These are phyloP conservation scores for Rhododendron simsii DNA, from an alignment of 148 eudicot genomes.

Conservation along the genomic window DNA sequence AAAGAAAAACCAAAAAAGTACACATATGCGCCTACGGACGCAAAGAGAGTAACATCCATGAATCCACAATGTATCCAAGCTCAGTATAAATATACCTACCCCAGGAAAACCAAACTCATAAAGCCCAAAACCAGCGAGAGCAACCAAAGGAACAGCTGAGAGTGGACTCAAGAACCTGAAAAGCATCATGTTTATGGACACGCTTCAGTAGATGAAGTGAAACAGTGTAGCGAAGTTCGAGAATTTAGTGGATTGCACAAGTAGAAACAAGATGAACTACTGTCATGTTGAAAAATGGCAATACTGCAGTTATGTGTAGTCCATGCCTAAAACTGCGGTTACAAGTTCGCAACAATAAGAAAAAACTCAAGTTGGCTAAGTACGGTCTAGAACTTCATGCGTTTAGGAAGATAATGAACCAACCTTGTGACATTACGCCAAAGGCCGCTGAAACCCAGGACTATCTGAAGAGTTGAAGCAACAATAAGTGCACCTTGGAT, in stretches of 20 bases:
- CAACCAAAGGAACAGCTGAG: conserved; percentile 87
- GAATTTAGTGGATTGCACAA: not conserved
- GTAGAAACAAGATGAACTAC: not conserved
- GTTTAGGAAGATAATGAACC: conserved; percentile 8
- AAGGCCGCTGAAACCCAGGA: conserved; percentile 96
- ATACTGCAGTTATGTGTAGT: not conserved
- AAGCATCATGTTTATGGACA: not conserved
- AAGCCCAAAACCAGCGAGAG: conserved; percentile 91
- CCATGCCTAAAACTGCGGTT: not conserved
- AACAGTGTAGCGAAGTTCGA: not conserved
- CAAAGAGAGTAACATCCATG: not conserved
- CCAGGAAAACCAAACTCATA: conserved; percentile 98
- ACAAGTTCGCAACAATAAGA: not conserved
- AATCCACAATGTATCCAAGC: not conserved
- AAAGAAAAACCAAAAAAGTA: not conserved
- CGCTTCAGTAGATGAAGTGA: not conserved
- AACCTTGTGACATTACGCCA: conserved; percentile 96
- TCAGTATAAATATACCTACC: conserved; percentile 38
- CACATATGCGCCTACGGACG: not conserved
- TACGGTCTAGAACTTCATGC: not conserved
- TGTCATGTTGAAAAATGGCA: not conserved
- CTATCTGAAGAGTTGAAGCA: conserved; percentile 93
- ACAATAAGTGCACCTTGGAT: conserved; percentile 93
- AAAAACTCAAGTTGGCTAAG: not conserved
- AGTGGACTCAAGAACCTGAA: conserved; percentile 85